phyloP scores from a whole-genome alignment of 768 basidiomycete species.

The Boletellus sp. region DNA sequence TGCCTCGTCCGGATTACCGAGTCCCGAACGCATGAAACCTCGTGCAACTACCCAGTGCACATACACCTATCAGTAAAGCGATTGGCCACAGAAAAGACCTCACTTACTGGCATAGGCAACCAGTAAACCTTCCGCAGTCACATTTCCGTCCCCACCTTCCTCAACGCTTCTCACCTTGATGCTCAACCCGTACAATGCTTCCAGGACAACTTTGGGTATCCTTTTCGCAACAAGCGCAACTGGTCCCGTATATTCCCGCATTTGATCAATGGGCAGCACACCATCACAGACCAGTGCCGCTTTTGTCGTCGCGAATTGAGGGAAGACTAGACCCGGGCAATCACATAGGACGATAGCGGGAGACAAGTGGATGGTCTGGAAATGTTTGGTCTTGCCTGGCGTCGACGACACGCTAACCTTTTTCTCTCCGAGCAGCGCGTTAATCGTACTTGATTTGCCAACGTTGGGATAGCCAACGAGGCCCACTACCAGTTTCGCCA shows the following conservation, averaged over 20 bases:
- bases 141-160: conserved; percentile 79
- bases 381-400: conserved; percentile 98
- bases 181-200: conserved; percentile 82
- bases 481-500: conserved; percentile 72
- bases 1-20: conserved; percentile 97
- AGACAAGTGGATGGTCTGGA: conserved; percentile 96
- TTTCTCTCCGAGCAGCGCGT: conserved; percentile 92
- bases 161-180: conserved; percentile 63
- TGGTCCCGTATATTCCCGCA: conserved; percentile 90
- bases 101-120: conserved; percentile 89
- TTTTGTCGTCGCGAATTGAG: conserved; percentile 95
- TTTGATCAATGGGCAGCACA: conserved; percentile 94
- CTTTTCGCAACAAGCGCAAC: conserved; percentile 71
- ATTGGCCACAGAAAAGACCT: background rate
- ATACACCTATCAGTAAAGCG: conserved; percentile 14
- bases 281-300: conserved; percentile 96
- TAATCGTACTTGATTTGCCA: conserved; percentile 97
- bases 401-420: conserved; percentile 98
- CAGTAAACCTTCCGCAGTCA: conserved; percentile 77
- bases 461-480: conserved; percentile 99
- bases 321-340: conserved; percentile 97
- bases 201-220: conserved; percentile 79
- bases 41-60: conserved; percentile 65
- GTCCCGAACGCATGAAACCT: conserved; percentile 88
- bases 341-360: conserved; percentile 86